phyloP scores from a whole-genome alignment of 2,329 filamentous ascomycete species.

The Pseudogymnoascus sp. region DNA sequence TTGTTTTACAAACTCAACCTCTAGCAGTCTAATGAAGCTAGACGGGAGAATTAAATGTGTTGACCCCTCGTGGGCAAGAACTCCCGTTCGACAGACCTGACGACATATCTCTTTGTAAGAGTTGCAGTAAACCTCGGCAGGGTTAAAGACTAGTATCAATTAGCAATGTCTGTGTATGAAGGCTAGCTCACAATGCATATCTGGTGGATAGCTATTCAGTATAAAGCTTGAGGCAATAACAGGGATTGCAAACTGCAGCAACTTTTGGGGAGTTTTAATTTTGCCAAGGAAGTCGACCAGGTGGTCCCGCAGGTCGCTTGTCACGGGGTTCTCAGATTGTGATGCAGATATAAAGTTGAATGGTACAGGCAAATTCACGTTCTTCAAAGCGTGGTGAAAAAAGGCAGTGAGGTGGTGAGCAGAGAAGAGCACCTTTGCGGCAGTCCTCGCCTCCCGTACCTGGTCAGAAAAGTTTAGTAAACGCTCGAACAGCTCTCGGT shows the following conservation, averaged over 20 bases:
- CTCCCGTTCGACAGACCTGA: conserved; percentile 14
- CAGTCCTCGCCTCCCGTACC: conserved; percentile 12
- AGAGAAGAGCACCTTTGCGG: conserved; percentile 15
- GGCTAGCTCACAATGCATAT: conserved; percentile 19
- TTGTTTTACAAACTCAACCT: conserved; percentile 14
- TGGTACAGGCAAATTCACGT: not conserved
- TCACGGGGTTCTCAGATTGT: conserved; percentile 12
- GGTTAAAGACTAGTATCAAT: conserved; percentile 15
- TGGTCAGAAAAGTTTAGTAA: conserved; percentile 17
- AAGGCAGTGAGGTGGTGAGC: conserved; percentile 14
- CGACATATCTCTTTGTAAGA: conserved; percentile 18
- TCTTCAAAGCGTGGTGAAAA: conserved; percentile 14
- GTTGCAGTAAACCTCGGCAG: conserved; percentile 15
- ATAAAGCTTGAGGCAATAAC: conserved; percentile 19
- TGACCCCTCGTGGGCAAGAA: conserved; percentile 17
- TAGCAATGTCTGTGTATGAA: conserved; percentile 8
- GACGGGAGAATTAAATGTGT: conserved; percentile 17
- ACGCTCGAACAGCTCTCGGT: conserved; percentile 3
- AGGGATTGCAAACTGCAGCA: conserved; percentile 13
- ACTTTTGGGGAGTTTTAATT: conserved; percentile 10
- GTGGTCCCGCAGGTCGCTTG: conserved; percentile 10
- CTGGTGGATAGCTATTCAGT: conserved; percentile 17
- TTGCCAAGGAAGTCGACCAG: conserved; percentile 13
- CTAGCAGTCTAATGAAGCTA: conserved; percentile 16
- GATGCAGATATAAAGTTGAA: conserved; percentile 18